Evolutionary conservation across 2,329 filamentous ascomycete species (phyloP).

Genomic region (Chrysoporthe puriensis): DNA sequence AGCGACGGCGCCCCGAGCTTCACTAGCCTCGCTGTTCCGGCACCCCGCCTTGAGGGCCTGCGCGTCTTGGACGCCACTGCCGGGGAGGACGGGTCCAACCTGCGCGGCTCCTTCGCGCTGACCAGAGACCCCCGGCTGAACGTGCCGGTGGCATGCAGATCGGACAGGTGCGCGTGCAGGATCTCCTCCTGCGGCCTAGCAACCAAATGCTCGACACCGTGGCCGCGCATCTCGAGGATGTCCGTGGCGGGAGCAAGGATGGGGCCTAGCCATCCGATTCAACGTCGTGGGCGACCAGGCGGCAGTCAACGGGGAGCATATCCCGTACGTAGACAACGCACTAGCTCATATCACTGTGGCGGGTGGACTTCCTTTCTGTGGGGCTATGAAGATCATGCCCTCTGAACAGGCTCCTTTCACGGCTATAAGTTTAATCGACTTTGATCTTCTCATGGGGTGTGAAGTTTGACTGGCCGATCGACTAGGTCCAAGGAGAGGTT

Average conservation of each 20-base stretch:
- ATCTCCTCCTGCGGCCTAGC: slow-evolving; percentile 46
- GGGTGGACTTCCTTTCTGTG: background rate
- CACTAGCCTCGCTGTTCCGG: slow-evolving; percentile 38
- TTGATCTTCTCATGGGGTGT: background rate
- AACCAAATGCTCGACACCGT: slow-evolving; percentile 46
- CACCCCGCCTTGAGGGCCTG: slow-evolving; percentile 42
- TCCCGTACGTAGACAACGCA: slow-evolving; percentile 49
- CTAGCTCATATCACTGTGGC: slow-evolving; percentile 39
- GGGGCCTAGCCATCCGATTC: slow-evolving; percentile 43
- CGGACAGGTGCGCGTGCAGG: slow-evolving; percentile 43
- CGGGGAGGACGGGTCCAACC: slow-evolving; percentile 44
- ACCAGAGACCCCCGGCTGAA: slow-evolving; percentile 44
- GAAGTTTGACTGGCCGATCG: background rate
- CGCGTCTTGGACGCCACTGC: slow-evolving; percentile 38
- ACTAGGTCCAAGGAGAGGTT: background rate
- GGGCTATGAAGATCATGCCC: background rate
- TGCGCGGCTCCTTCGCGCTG: slow-evolving; percentile 47
- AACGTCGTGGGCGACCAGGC: slow-evolving; percentile 47
- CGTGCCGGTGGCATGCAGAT: slow-evolving; percentile 43
- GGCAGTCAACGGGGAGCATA: slow-evolving; percentile 46
- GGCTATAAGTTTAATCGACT: background rate
- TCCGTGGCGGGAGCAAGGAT: slow-evolving; percentile 43
- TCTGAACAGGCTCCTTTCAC: background rate
- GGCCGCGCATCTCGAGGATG: slow-evolving; percentile 45
- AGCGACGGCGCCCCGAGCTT: slow-evolving; percentile 32